Conservation (phyloP, 1,139 yeast species). For the Geotrichum reessii region DNA sequence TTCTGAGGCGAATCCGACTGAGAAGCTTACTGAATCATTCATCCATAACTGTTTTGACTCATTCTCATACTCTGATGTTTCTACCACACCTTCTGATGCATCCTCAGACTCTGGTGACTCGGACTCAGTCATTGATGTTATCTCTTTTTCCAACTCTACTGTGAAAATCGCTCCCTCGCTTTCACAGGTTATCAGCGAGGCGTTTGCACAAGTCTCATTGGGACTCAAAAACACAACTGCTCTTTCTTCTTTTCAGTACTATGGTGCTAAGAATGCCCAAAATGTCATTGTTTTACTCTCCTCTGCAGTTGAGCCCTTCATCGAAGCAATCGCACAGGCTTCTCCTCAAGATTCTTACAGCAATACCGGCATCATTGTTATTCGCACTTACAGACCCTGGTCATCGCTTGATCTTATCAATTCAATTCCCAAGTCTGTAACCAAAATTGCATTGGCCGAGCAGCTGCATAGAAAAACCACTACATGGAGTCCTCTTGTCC, state of each 20-base stretch:
- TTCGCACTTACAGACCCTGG: slow-evolving; percentile 72
- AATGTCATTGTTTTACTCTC: slow-evolving; percentile 61
- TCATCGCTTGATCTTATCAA: slow-evolving; percentile 46
- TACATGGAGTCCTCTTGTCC: slow-evolving; percentile 60
- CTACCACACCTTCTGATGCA: neutral
- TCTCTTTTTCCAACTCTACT: neutral
- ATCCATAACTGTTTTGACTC: slow-evolving; percentile 25
- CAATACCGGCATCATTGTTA: slow-evolving; percentile 48
- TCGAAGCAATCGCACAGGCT: slow-evolving; percentile 36
- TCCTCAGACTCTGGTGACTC: slow-evolving; percentile 1
- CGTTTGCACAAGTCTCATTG: slow-evolving; percentile 8
- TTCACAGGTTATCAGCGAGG: slow-evolving; percentile 4
- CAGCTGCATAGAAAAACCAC: slow-evolving; percentile 48
- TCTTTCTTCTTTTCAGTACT: slow-evolving; percentile 39
- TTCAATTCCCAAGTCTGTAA: slow-evolving; percentile 51
- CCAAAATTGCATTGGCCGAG: slow-evolving; percentile 58
- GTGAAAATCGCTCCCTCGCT: neutral
- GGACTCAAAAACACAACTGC: neutral
- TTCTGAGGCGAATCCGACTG: slow-evolving; percentile 14
- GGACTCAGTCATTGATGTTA: neutral
- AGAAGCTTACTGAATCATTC: slow-evolving; percentile 12
- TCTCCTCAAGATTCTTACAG: slow-evolving; percentile 32
- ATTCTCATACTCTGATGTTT: slow-evolving; percentile 1
- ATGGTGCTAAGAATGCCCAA: slow-evolving; percentile 40
- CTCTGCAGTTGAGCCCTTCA: slow-evolving; percentile 45